Evolutionary conservation across 495 filamentous ascomycete genomes (phyloP).

Genomic region (Aspergillus nanangensis): DNA sequence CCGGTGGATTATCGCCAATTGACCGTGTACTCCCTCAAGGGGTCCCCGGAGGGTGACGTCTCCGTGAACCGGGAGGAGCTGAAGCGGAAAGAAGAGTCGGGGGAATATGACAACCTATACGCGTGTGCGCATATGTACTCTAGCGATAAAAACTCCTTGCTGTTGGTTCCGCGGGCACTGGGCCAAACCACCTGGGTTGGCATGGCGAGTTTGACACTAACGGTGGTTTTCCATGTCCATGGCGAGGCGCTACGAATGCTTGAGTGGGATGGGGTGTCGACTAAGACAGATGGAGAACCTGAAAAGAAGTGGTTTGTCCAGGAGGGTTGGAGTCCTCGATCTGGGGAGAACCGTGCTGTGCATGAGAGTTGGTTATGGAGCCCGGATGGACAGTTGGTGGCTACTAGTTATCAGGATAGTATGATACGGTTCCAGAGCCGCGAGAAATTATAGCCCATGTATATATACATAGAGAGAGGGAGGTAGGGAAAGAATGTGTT

Average conservation of each 20-base stretch:
- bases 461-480: not conserved
- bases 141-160: constrained; percentile 63
- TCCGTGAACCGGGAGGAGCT: constrained; percentile 14
- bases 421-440: constrained; percentile 30
- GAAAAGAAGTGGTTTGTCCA: constrained; percentile 62
- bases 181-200: constrained; percentile 48
- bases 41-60: constrained; percentile 23
- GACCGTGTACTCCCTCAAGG: constrained; percentile 51
- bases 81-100: constrained; percentile 20
- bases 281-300: constrained; percentile 13
- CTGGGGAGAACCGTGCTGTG: constrained; percentile 52
- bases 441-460: constrained; percentile 21
- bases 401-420: constrained; percentile 61
- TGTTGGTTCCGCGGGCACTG: constrained; percentile 57
- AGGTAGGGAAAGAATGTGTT: not conserved
- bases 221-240: constrained; percentile 54
- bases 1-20: constrained; percentile 57
- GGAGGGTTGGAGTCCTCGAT: constrained; percentile 56
- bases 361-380: constrained; percentile 64
- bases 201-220: constrained; percentile 59
- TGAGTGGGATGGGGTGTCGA: constrained; percentile 21
- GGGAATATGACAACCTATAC: constrained; percentile 52
- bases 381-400: constrained; percentile 55
- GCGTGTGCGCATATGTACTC: constrained; percentile 63
- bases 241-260: constrained; percentile 37